These are phyloP conservation scores for Colletotrichum coccodes DNA, from an alignment of 2,329 filamentous ascomycete genomes.

Conservation along the genomic window DNA sequence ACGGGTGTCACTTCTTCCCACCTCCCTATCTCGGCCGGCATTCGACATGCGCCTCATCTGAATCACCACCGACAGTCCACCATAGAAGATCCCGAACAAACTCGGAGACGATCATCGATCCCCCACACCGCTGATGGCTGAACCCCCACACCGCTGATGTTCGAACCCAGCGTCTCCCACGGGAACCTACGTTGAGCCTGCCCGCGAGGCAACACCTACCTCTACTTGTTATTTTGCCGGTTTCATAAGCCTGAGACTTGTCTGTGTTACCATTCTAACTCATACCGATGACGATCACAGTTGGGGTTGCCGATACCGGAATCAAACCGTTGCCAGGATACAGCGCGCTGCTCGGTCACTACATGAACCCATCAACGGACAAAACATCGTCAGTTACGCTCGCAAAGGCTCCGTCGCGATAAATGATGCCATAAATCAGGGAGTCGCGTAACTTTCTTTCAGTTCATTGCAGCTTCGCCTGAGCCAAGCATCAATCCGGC, in stretches of 20 bases:
- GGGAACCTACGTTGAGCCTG: background rate
- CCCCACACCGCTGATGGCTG: background rate
- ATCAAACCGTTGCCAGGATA: background rate
- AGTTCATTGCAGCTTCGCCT: conserved; percentile 4
- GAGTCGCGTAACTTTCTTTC: conserved; percentile 6
- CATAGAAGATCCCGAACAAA: conserved; percentile 5
- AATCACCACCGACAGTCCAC: conserved; percentile 16
- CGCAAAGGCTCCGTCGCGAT: conserved; percentile 3
- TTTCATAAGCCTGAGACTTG: conserved; percentile 3
- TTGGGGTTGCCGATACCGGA: conserved; percentile 22
- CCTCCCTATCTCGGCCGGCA: conserved; percentile 23
- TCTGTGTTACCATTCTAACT: background rate
- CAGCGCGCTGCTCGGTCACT: background rate
- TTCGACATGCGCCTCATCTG: conserved; percentile 15
- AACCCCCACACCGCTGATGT: conserved; percentile 23
- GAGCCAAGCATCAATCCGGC: conserved; percentile 5
- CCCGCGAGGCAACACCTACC: background rate
- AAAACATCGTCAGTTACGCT: background rate
- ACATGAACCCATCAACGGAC: background rate
- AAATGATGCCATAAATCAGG: conserved; percentile 22
- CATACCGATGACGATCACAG: background rate
- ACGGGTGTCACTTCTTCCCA: background rate
- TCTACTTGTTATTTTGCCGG: conserved; percentile 1
- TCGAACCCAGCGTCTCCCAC: background rate
- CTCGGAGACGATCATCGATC: conserved; percentile 23